Conservation (phyloP, 495 filamentous ascomycete genomes). For the Usnea hakonensis region DNA sequence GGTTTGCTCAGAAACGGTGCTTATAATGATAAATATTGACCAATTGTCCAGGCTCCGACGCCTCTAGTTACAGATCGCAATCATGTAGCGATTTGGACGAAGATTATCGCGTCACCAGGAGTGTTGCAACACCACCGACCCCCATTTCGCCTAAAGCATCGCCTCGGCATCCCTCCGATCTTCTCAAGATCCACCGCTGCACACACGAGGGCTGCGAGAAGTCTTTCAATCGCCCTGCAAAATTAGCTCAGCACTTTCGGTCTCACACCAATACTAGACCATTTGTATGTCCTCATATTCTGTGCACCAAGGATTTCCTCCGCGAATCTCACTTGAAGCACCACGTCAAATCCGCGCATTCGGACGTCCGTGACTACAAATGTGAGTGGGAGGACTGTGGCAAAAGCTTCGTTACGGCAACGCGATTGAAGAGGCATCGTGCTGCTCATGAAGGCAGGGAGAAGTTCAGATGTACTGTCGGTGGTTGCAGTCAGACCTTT, state of each 20-base stretch:
- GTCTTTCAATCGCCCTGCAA: constrained; percentile 80
- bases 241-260: constrained; percentile 67
- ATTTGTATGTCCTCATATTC: constrained; percentile 56
- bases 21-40: background rate
- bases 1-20: background rate
- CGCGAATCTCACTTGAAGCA: constrained; percentile 73
- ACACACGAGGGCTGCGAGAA: constrained; percentile 62
- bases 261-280: constrained; percentile 75
- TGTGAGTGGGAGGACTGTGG: constrained; percentile 66
- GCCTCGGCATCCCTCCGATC: constrained; percentile 50
- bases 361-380: constrained; percentile 56
- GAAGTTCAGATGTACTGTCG: constrained; percentile 63
- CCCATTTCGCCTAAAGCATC: constrained; percentile 22
- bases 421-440: constrained; percentile 61
- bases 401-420: constrained; percentile 71
- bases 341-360: constrained; percentile 77
- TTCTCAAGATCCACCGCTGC: constrained; percentile 63
- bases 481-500: constrained; percentile 71
- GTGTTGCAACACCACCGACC: constrained; percentile 19
- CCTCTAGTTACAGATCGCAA: background rate
- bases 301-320: constrained; percentile 73
- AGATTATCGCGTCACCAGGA: background rate
- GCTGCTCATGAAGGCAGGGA: constrained; percentile 60
- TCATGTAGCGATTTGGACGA: background rate
- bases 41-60: background rate